Percentiles rank a stretch among this genome's conserved stretches.
These are phyloP conservation scores for Willaertia magna DNA, from an alignment of 208 protist genomes.

Conservation along the genomic window DNA sequence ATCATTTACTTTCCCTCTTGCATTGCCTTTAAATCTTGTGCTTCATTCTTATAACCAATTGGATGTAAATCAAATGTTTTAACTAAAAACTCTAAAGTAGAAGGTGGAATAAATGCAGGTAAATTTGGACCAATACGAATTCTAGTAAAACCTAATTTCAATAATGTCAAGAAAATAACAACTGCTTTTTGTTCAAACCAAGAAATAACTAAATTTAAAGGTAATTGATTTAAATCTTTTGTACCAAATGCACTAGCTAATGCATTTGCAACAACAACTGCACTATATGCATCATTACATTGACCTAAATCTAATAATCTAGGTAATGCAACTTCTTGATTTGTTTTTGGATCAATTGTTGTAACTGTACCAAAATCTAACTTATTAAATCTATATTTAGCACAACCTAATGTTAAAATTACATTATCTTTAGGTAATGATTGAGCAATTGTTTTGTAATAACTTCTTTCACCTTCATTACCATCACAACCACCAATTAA, in stretches of 20 bases:
- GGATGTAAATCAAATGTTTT: constrained; percentile 43
- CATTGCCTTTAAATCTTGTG: constrained; percentile 20
- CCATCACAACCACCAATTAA: constrained; percentile 74
- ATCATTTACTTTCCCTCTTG: constrained; percentile 9
- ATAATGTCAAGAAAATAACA: constrained; percentile 48
- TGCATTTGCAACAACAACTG: constrained; percentile 44
- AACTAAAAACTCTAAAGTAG: constrained; percentile 40
- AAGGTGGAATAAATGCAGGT: constrained; percentile 50
- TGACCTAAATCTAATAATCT: constrained; percentile 66
- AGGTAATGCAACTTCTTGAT: constrained; percentile 44
- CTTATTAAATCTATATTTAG: constrained; percentile 55
- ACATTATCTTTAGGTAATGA: constrained; percentile 35
- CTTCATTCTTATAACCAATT: constrained; percentile 16
- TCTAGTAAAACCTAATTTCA: constrained; percentile 49
- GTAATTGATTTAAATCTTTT: constrained; percentile 33
- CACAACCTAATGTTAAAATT: constrained; percentile 60
- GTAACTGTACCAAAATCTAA: constrained; percentile 35
- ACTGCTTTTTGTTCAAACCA: constrained; percentile 81
- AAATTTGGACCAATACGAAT: constrained; percentile 55
- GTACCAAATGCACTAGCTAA: constrained; percentile 35
- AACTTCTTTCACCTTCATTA: constrained; percentile 37
- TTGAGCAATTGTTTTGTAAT: constrained; percentile 47
- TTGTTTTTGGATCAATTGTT: constrained; percentile 2
- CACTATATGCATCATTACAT: constrained; percentile 67
- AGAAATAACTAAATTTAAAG: constrained; percentile 48